Conservation (phyloP, 23 red algal species). For the Gracilaria domingensis region DNA sequence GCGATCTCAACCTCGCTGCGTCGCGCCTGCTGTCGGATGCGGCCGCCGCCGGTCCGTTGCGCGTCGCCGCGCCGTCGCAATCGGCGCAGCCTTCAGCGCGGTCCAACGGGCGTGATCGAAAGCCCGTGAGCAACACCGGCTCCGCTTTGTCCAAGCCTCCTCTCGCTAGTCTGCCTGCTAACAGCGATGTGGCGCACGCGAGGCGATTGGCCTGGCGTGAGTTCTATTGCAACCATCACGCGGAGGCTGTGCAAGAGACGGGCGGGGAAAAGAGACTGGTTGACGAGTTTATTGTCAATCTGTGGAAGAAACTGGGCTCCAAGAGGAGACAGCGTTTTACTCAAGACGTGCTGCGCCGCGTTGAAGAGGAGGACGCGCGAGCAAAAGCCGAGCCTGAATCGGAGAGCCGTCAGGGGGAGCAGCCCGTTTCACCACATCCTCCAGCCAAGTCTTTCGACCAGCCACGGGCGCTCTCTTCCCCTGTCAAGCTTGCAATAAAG, state of each 20-base stretch:
- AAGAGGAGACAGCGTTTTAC: neutral
- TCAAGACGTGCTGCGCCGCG: neutral
- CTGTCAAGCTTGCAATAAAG: too few relatives aligned
- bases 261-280: conserved; percentile 5
- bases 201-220: conserved; percentile 39
- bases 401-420: too few relatives aligned
- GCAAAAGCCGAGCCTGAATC: too few relatives aligned
- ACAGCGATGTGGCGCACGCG: neutral
- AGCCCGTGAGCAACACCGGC: too few relatives aligned
- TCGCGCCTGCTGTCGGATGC: conserved; percentile 7
- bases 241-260: neutral
- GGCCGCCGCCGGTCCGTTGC: neutral
- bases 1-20: conserved; percentile 53
- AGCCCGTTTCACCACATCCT: too few relatives aligned
- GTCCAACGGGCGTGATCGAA: too few relatives aligned
- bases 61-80: neutral
- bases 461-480: too few relatives aligned
- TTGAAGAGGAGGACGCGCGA: conserved; percentile 1
- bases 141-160: too few relatives aligned
- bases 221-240: conserved; percentile 42
- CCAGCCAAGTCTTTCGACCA: too few relatives aligned
- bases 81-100: neutral
- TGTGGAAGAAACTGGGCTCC: conserved; percentile 40
- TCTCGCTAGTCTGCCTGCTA: too few relatives aligned
- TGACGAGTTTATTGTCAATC: conserved; percentile 13